phyloP scores from a whole-genome alignment of 768 basidiomycete genomes.

The Mycena epipterygia region DNA sequence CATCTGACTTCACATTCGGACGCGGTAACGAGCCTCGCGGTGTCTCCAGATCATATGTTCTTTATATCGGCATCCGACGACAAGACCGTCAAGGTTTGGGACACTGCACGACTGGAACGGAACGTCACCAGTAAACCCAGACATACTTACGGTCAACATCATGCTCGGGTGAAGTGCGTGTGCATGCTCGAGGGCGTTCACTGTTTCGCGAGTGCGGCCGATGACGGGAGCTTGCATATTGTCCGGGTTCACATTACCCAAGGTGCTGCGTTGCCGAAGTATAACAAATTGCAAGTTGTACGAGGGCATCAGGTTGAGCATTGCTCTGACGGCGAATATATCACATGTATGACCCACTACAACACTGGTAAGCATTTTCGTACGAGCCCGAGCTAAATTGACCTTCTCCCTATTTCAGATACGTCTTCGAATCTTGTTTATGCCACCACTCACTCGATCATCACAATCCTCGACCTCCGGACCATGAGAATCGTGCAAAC shows the following conservation, averaged over 20 bases:
- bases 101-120: constrained; percentile 91
- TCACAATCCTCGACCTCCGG: constrained; percentile 85
- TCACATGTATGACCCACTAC: constrained; percentile 87
- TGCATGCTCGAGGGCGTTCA: constrained; percentile 90
- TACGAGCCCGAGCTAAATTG: neutral
- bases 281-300: constrained; percentile 83
- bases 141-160: constrained; percentile 79
- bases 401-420: constrained; percentile 51
- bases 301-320: constrained; percentile 84
- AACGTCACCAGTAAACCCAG: constrained; percentile 91
- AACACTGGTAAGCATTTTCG: constrained; percentile 69
- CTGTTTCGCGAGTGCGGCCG: constrained; percentile 90
- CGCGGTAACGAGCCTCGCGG: constrained; percentile 82
- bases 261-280: constrained; percentile 82
- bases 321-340: constrained; percentile 73
- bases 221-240: constrained; percentile 87
- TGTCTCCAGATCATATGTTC: constrained; percentile 95
- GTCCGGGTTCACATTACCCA: constrained; percentile 85
- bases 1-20: constrained; percentile 89
- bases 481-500: constrained; percentile 83
- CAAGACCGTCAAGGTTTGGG: constrained; percentile 94
- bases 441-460: constrained; percentile 84
- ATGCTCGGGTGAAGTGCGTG: constrained; percentile 74
- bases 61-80: constrained; percentile 96
- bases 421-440: constrained; percentile 86